Evolutionary conservation across 139 green algal species (phyloP), one percentile per base, ranked within the genome.

Genomic region (Trebouxia sp.): DNA sequence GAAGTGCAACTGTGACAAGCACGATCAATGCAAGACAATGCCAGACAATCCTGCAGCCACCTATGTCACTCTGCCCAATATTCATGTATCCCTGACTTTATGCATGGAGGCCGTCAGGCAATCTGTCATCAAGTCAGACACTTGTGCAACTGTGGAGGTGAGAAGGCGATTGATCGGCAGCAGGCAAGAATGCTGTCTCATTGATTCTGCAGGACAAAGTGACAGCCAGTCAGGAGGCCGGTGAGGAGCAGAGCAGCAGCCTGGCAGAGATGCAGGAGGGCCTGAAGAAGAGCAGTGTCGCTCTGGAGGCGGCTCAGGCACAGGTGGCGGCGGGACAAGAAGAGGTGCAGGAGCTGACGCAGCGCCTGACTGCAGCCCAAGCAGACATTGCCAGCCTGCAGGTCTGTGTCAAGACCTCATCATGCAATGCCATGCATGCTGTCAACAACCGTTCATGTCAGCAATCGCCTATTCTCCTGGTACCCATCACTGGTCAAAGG

Each of bases 211-310:
- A 72, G 62, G 62, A 72, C 10, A 72, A 72, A 35, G 62, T 72
- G 62, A n/a, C 62, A 43, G 43, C 9, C 41, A 38, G 17, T 14
- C 69, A 55, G 20, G n/a, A 77, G 6, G 41, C 41, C 37, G 39
- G 39, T 5, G 10, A 28, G 15, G 11, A 77, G 38, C 67, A 77
- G 41, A 39, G 42, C 69, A 77, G n/a, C 37, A 39, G 37, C 7
- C 26, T 55, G 69, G 69, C 69, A 30, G 41, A 51, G 37, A 55
- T 55, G 69, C 69, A 77, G 69, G 28, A 77, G 69, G 69, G 69
- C 39, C 74, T 79, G 74, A 26, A 53, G 45, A 15, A 79, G 47
- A 55, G 42, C 42, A 42, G 48, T 38, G 74, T 47, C 14, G 74
- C 47, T 55, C 47, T 65, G 47, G 12, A 65, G 32, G 74, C 30